Evolutionary conservation across 768 basidiomycete genomes (phyloP).

Genomic region (Calocera viscosa): DNA sequence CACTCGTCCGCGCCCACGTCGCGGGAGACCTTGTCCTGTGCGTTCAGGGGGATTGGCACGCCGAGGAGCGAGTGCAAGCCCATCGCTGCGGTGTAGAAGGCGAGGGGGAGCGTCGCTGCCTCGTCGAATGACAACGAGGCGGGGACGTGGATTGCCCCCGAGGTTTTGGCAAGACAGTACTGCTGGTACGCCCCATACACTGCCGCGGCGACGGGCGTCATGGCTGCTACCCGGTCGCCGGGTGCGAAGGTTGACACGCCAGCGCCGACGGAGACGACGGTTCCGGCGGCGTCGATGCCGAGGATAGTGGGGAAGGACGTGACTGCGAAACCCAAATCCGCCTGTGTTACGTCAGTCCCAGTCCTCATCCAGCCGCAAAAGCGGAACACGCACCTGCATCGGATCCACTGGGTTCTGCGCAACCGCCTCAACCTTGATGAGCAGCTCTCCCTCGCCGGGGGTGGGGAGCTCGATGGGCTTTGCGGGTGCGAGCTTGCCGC

Average conservation of each 20-base stretch:
- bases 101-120: slow-evolving; percentile 39
- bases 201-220: background rate
- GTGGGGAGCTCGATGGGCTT: slow-evolving; percentile 10
- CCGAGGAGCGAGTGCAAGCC: slow-evolving; percentile 29
- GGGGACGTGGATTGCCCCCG: slow-evolving; percentile 29
- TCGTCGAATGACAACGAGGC: slow-evolving; percentile 37
- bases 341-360: background rate
- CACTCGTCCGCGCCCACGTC: background rate
- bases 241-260: slow-evolving; percentile 38
- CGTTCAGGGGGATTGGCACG: background rate
- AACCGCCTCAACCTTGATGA: slow-evolving; percentile 23
- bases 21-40: background rate
- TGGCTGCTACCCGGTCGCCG: slow-evolving; percentile 32
- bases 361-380: background rate
- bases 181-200: slow-evolving; percentile 10
- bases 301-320: slow-evolving; percentile 34
- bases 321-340: slow-evolving; percentile 8
- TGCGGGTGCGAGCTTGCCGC: slow-evolving; percentile 9
- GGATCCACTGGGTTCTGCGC: slow-evolving; percentile 45
- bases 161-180: background rate
- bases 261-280: slow-evolving; percentile 38
- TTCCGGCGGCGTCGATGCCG: slow-evolving; percentile 41
- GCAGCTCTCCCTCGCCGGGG: slow-evolving; percentile 11
- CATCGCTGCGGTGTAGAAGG: slow-evolving; percentile 37
- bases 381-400: slow-evolving; percentile 22